Conservation (phyloP, 805 yeast genomes). For the Saturnispora besseyi region DNA sequence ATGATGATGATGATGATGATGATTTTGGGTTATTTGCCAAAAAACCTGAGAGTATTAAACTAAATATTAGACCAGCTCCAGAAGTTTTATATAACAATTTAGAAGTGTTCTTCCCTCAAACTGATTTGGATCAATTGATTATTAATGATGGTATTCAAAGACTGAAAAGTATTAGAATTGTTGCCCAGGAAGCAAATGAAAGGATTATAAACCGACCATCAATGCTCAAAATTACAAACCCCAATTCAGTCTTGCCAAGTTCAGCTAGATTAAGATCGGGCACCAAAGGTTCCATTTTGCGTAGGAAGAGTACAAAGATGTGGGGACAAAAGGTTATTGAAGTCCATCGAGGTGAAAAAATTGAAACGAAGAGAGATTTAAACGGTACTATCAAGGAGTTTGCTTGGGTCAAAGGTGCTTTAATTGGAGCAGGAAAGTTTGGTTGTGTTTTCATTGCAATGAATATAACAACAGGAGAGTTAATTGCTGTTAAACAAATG, state of each 20-base stretch:
- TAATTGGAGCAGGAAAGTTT: constrained; percentile 93
- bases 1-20: constrained; percentile 11
- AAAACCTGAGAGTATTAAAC: constrained; percentile 46
- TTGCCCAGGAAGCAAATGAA: constrained; percentile 78
- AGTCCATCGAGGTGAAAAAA: constrained; percentile 59
- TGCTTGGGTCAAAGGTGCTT: constrained; percentile 96
- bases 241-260: neutral
- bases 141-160: constrained; percentile 51
- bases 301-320: constrained; percentile 83
- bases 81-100: constrained; percentile 88
- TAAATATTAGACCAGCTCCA: constrained; percentile 87
- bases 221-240: constrained; percentile 1
- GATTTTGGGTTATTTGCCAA: constrained; percentile 42
- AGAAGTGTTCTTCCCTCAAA: constrained; percentile 85
- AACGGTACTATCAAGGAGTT: constrained; percentile 67
- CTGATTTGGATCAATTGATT: constrained; percentile 87
- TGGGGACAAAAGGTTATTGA: constrained; percentile 96
- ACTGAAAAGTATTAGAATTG: constrained; percentile 86
- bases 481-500: constrained; percentile 98
- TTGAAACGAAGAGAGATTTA: constrained; percentile 39
- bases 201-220: constrained; percentile 26
- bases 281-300: constrained; percentile 31
- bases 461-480: constrained; percentile 94
- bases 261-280: constrained; percentile 6
- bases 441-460: constrained; percentile 89